Evolutionary conservation across 345 rosid species (phyloP), one percentile per base, ranked within the genome.

Genomic region (Salix brachista): DNA sequence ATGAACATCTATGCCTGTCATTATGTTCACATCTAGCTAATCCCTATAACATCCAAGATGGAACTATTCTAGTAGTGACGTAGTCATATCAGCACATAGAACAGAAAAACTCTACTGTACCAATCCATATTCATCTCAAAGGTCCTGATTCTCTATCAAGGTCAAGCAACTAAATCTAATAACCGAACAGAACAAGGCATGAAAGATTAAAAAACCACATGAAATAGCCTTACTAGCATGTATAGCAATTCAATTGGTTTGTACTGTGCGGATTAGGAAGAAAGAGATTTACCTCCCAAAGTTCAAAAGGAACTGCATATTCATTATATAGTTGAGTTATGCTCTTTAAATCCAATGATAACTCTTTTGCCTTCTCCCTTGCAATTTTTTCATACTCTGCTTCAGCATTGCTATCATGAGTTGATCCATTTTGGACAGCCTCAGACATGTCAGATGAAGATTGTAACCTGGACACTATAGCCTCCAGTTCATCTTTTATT

Each of bases 301-400:
- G 93, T 82, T 88, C 97, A 83, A 94, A 96, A 50, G 97, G 98
- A 81, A 92, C 98, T 62, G 99, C 97, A 86, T 89, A 96, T 50
- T 96, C 99, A 84, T 94, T 96, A 80, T 92, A 96, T 74, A 96
- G 85, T 83, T 96, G 92, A 58, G 99, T 96, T 80, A 96, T 90
- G 84, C 93, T 96, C 85, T 94, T 96, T 77, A 92, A 88, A 85
- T 96, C 97, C 75, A 85, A 81, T 23, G 98, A 91, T 72, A 94
- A 86, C 88, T 96, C 99, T 83, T 87, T 89, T 81, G 92, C 92
- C 88, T 92, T 96, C 71, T 88, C 99, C 71, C 70, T 78, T 72
- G 90, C 93, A 82, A 87, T 84, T 69, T 87, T 85, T 67, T 86
- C 89, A 75, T 81, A 75, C 78, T 78, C 87, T 61, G 78, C 42